These are phyloP conservation scores for Neopestalotiopsis sp. DNA, from an alignment of 2,329 filamentous ascomycete genomes.

Conservation along the genomic window DNA sequence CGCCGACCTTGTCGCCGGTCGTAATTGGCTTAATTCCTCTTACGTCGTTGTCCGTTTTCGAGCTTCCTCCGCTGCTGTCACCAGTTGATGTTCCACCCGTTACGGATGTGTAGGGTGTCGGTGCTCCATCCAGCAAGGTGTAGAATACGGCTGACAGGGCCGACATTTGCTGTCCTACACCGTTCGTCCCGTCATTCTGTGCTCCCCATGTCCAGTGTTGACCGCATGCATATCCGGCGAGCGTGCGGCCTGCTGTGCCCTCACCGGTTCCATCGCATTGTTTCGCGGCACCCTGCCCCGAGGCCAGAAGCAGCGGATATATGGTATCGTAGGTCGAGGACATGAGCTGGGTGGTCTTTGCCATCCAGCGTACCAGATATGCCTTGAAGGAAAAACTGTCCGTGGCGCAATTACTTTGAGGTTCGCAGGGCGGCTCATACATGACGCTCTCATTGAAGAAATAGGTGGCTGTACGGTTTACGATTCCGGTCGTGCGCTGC, in stretches of 20 bases:
- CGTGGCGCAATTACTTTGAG: conserved; percentile 47
- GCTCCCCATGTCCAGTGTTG: conserved; percentile 47
- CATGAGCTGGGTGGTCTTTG: conserved; percentile 40
- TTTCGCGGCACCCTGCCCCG: conserved; percentile 43
- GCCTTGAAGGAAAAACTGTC: conserved; percentile 63
- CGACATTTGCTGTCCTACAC: conserved; percentile 53
- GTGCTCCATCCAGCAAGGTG: conserved; percentile 36
- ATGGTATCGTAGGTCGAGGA: conserved; percentile 40
- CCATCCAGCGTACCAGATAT: conserved; percentile 55
- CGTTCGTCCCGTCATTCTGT: conserved; percentile 47
- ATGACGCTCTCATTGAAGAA: conserved; percentile 56
- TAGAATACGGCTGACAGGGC: conserved; percentile 48
- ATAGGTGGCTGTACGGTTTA: conserved; percentile 46
- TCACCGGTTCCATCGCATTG: conserved; percentile 34
- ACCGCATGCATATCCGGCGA: conserved; percentile 47
- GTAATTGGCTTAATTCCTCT: conserved; percentile 34
- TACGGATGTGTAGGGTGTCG: conserved; percentile 9
- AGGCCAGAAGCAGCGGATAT: conserved; percentile 39
- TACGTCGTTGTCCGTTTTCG: conserved; percentile 33
- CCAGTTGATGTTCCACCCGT: conserved; percentile 43
- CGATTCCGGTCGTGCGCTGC: conserved; percentile 51
- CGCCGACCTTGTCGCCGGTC: conserved; percentile 45
- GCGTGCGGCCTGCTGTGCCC: conserved; percentile 28
- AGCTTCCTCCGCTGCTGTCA: conserved; percentile 49
- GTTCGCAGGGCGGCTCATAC: conserved; percentile 59